Evolutionary conservation across 306 rosid genomes (phyloP).

Genomic region (Cucurbita maxima): DNA sequence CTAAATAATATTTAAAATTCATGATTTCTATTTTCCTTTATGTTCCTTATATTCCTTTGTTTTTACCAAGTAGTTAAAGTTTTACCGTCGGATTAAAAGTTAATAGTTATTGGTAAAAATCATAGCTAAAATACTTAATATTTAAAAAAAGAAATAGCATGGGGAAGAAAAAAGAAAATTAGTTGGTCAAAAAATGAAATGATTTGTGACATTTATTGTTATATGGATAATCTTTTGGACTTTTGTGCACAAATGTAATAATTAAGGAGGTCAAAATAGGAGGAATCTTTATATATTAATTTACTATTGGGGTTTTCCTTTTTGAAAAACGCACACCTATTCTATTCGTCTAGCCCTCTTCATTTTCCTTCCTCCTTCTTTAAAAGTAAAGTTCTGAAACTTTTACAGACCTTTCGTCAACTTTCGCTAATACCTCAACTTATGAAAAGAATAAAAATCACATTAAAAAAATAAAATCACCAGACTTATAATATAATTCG

Average conservation of each 20-base stretch:
- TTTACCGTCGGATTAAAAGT: too few relatives aligned
- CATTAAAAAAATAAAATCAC: too few relatives aligned
- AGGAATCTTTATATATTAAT: not conserved
- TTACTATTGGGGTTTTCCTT: not conserved
- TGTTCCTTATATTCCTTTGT: too few relatives aligned
- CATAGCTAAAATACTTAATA: too few relatives aligned
- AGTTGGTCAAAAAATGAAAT: not conserved
- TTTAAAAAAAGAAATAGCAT: too few relatives aligned
- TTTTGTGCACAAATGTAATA: not conserved
- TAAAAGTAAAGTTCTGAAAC: slow-evolving; percentile 1
- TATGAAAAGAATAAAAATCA: not conserved
- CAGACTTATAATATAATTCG: not conserved
- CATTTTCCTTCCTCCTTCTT: not conserved
- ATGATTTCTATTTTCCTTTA: not conserved
- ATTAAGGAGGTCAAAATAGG: not conserved
- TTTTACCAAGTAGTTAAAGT: too few relatives aligned
- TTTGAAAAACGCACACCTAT: not conserved
- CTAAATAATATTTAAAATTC: not conserved
- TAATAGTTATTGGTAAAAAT: too few relatives aligned
- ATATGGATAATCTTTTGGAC: not conserved
- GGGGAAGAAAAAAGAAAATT: not conserved
- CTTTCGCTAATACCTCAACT: not conserved
- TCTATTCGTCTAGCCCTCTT: not conserved
- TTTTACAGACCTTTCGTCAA: slow-evolving; percentile 5
- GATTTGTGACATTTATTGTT: not conserved